A percentile compares a stretch with the other conserved stretches of the same genome.
Conservation (phyloP, 1,284 basidiomycete genomes). For the Melampsora larici-populina region DNA sequence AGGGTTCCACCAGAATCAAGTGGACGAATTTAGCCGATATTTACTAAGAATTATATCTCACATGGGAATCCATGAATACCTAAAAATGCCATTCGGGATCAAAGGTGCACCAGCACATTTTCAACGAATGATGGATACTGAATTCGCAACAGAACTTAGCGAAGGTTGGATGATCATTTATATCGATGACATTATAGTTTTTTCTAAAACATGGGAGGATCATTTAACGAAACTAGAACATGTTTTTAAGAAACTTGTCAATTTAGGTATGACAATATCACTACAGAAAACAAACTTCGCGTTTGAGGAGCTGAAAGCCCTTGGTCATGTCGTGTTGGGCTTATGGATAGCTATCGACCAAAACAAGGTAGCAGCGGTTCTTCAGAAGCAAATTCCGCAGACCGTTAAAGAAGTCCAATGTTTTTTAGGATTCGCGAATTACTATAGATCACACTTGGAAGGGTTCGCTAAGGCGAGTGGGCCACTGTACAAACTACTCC, state of each 20-base stretch:
- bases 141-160: too few relatives aligned
- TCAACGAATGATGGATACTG: too few relatives aligned
- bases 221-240: not conserved
- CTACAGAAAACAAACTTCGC: slow-evolving; percentile 13
- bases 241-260: too few relatives aligned
- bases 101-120: not conserved
- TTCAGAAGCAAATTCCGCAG: slow-evolving; percentile 55
- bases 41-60: slow-evolving; percentile 7
- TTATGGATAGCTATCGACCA: slow-evolving; percentile 57
- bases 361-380: slow-evolving; percentile 55
- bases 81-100: slow-evolving; percentile 1
- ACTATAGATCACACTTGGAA: slow-evolving; percentile 39
- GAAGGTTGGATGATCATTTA: too few relatives aligned
- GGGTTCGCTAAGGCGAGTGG: too few relatives aligned
- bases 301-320: not conserved
- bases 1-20: slow-evolving; percentile 16
- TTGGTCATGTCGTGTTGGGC: too few relatives aligned
- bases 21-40: not conserved
- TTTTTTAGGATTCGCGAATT: slow-evolving; percentile 57
- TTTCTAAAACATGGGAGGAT: too few relatives aligned
- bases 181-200: too few relatives aligned
- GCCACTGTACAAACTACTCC: too few relatives aligned
- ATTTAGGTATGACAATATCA: not conserved
- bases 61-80: not conserved
- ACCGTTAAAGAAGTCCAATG: slow-evolving; percentile 52